Percentiles rank a stretch among this genome's conserved stretches.
Evolutionary conservation across 768 basidiomycete genomes (phyloP).

Genomic region (Postia placenta): DNA sequence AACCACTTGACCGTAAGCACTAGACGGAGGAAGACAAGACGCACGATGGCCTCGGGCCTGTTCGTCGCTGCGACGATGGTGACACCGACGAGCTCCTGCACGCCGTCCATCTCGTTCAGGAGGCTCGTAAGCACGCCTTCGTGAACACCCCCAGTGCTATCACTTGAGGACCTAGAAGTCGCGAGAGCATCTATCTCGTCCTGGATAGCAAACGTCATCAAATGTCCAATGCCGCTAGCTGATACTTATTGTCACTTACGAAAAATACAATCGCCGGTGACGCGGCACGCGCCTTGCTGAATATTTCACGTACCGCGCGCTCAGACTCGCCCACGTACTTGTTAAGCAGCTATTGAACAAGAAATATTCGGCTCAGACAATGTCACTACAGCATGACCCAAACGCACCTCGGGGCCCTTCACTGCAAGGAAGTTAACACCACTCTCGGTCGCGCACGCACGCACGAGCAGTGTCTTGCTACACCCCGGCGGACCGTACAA

Average conservation of each 20-base stretch:
- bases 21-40: constrained; percentile 24
- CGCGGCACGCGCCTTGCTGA: constrained; percentile 89
- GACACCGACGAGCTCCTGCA: constrained; percentile 92
- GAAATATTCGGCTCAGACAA: background rate
- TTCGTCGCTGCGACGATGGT: constrained; percentile 96
- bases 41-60: constrained; percentile 83
- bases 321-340: constrained; percentile 99
- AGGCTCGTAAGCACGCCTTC: constrained; percentile 91
- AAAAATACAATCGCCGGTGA: constrained; percentile 97
- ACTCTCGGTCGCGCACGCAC: constrained; percentile 89
- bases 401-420: constrained; percentile 88
- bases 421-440: constrained; percentile 96
- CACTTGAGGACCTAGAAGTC: constrained; percentile 57
- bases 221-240: background rate
- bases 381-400: background rate
- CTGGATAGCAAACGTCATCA: constrained; percentile 32
- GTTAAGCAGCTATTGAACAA: constrained; percentile 67
- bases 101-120: constrained; percentile 97
- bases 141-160: constrained; percentile 51
- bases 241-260: constrained; percentile 40
- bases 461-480: constrained; percentile 89
- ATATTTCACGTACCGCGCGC: constrained; percentile 89
- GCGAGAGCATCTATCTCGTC: constrained; percentile 97
- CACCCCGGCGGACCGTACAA: constrained; percentile 97
- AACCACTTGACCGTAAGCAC: background rate